Conservation (phyloP, 176 grass and related monocot species). For the Pontederia paniculata region DNA sequence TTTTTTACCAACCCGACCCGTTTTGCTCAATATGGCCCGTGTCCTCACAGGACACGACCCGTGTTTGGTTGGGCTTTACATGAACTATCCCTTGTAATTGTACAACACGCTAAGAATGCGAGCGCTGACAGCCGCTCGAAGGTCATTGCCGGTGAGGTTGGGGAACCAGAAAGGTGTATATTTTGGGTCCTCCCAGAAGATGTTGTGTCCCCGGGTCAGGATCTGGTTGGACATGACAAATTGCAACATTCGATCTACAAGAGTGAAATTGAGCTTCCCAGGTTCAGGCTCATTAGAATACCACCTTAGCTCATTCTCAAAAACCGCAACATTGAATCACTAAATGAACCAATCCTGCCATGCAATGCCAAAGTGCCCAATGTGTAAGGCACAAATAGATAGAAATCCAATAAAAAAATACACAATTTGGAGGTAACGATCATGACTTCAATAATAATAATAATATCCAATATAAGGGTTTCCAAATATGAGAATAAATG, state of each 20-base stretch:
- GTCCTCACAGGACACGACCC: no score
- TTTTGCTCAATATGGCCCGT: no score
- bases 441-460: no score
- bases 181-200: constrained; percentile 85
- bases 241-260: constrained; percentile 45
- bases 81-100: constrained; percentile 86
- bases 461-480: no score
- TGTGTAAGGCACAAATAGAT: neutral
- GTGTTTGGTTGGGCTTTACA: no score
- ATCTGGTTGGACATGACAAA: constrained; percentile 48
- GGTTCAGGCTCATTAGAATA: constrained; percentile 66
- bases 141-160: constrained; percentile 42
- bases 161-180: constrained; percentile 69
- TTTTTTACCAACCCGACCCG: no score
- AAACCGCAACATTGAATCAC: constrained; percentile 78
- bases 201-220: constrained; percentile 72
- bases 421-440: neutral
- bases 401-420: neutral
- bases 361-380: constrained; percentile 2
- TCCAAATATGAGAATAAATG: no score
- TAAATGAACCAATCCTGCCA: constrained; percentile 53
- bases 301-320: constrained; percentile 97
- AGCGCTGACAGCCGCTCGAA: constrained; percentile 36
- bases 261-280: constrained; percentile 49
- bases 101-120: constrained; percentile 59